A percentile compares a stretch with the other conserved stretches of the same genome.
Evolutionary conservation across 805 yeast species (phyloP).

Genomic region (Martiniozyma abietophila): DNA sequence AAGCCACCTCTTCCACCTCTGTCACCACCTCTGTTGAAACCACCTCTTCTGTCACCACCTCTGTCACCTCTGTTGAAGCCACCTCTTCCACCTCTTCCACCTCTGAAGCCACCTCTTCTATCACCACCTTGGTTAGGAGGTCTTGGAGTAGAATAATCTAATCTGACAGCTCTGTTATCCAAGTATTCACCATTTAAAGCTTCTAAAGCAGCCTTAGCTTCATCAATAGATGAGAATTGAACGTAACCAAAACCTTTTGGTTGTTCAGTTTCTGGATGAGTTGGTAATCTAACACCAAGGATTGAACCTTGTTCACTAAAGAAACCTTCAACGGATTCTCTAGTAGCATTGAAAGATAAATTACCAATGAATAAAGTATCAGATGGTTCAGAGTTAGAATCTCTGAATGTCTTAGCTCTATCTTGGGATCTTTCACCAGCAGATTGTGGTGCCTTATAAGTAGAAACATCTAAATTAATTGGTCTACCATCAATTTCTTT

Average conservation of each 20-base stretch:
- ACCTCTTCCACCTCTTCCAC: constrained; percentile 17
- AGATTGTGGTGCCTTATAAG: constrained; percentile 50
- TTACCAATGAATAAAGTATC: constrained; percentile 96
- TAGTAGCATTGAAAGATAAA: constrained; percentile 82
- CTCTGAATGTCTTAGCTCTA: constrained; percentile 88
- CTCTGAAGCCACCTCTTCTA: constrained; percentile 14
- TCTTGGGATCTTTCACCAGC: constrained; percentile 46
- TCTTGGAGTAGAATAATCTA: constrained; percentile 88
- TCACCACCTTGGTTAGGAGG: constrained; percentile 26
- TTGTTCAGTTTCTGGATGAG: constrained; percentile 97
- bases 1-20: constrained; percentile 36
- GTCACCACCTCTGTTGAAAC: constrained; percentile 22
- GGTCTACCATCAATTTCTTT: constrained; percentile 96
- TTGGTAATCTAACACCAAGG: constrained; percentile 88
- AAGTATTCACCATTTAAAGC: constrained; percentile 83
- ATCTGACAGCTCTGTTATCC: constrained; percentile 88
- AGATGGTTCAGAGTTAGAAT: constrained; percentile 82
- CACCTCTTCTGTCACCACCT: constrained; percentile 22
- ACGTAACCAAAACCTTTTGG: constrained; percentile 99
- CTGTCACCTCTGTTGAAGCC: constrained; percentile 25
- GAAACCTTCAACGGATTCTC: constrained; percentile 63
- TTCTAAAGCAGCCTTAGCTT: constrained; percentile 81
- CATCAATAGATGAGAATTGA: constrained; percentile 78
- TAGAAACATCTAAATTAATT: constrained; percentile 86
- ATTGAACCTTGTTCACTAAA: constrained; percentile 78